Conservation (phyloP, 768 basidiomycete species). For the Clitopilus passeckerianus region DNA sequence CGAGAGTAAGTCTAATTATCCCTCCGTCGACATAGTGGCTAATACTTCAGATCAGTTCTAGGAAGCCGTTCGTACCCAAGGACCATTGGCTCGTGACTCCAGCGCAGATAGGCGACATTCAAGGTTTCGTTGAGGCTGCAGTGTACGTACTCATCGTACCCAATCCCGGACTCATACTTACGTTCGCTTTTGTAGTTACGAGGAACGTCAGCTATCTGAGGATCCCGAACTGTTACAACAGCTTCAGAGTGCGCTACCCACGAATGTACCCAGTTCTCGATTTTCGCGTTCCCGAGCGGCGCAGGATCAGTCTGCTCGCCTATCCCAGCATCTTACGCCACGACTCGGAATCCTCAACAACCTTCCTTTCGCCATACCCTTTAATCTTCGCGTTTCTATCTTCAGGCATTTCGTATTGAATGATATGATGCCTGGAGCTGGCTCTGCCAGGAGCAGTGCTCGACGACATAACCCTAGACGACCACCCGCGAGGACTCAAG, state of each 20-base stretch:
- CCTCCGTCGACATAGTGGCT: conserved; percentile 4
- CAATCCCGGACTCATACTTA: neutral
- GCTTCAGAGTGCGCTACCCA: neutral
- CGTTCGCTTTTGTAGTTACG: conserved; percentile 41
- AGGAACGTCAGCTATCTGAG: conserved; percentile 52
- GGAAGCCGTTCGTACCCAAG: conserved; percentile 75
- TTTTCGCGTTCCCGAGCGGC: neutral
- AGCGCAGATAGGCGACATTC: conserved; percentile 34
- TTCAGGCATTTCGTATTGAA: conserved; percentile 80
- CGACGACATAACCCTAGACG: neutral
- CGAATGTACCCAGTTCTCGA: conserved; percentile 1
- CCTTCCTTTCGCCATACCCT: conserved; percentile 93
- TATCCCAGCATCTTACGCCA: conserved; percentile 72
- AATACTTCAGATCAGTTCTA: conserved; percentile 52
- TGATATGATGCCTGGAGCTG: conserved; percentile 35
- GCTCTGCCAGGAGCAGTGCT: neutral
- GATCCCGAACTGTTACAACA: neutral
- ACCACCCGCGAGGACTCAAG: neutral
- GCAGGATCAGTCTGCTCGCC: conserved; percentile 46
- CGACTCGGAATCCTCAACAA: conserved; percentile 90
- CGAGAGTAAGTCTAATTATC: conserved; percentile 62
- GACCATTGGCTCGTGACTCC: conserved; percentile 76
- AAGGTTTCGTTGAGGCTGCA: conserved; percentile 81
- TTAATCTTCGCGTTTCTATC: conserved; percentile 84
- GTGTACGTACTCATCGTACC: conserved; percentile 42